Percentiles rank a stretch among this genome's conserved stretches.
Evolutionary conservation across 192 early-diverging fungal species (phyloP).

Genomic region (Backusella psychrophila): DNA sequence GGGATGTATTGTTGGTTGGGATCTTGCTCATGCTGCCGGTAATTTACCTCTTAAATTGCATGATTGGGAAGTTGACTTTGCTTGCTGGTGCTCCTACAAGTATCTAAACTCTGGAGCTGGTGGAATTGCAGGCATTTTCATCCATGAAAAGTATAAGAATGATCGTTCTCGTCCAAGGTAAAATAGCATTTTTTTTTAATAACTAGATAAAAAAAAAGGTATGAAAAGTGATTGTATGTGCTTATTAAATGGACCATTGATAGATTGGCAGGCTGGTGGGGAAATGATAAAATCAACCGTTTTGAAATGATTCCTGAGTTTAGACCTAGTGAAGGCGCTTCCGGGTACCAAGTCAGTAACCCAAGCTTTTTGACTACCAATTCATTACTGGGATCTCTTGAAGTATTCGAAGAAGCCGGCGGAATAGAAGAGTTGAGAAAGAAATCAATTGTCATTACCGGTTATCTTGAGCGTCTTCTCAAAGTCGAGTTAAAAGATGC

Average conservation of each 20-base stretch:
- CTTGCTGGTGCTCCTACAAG: constrained; percentile 99
- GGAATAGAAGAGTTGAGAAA: constrained; percentile 63
- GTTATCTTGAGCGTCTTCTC: constrained; percentile 83
- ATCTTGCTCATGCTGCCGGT: constrained; percentile 94
- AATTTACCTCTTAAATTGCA: constrained; percentile 88
- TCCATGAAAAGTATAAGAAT: constrained; percentile 80
- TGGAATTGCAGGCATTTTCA: constrained; percentile 88
- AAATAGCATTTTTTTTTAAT: neutral
- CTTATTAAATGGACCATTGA: neutral
- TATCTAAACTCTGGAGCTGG: constrained; percentile 98
- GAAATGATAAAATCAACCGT: constrained; percentile 74
- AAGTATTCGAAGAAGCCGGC: constrained; percentile 73
- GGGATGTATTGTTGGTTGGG: constrained; percentile 91
- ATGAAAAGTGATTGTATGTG: neutral
- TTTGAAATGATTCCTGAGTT: constrained; percentile 90
- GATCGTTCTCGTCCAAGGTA: constrained; percentile 56
- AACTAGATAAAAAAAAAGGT: neutral
- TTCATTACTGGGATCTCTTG: constrained; percentile 73
- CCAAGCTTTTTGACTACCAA: constrained; percentile 75
- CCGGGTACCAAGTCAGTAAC: constrained; percentile 87
- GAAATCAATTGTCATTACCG: constrained; percentile 80
- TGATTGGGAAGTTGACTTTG: constrained; percentile 98
- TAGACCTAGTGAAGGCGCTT: constrained; percentile 75
- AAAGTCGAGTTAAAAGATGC: constrained; percentile 30
- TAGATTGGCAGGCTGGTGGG: constrained; percentile 80